Base-by-base conservation (phyloP, 2,329 filamentous ascomycete species). In the Byssoonygena ceratinophila region DNA sequence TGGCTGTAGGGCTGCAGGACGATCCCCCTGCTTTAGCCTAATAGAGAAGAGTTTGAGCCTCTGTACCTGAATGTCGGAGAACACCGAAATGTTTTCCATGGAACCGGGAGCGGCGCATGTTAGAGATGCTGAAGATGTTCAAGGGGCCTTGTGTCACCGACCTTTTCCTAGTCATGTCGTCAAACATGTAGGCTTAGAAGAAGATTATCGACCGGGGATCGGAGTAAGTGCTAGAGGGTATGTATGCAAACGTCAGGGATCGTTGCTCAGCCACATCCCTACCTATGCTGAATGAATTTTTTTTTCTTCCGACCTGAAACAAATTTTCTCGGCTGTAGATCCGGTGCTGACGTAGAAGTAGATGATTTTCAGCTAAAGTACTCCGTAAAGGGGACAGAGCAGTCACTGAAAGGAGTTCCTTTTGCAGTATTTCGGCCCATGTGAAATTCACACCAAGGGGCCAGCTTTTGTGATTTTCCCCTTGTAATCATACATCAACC, bases 1-100 rank as follows among this genome's bases (percentile, higher is more conserved):
- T 47, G 45, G 32, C 45, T 36, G 45, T 47, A 47, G 45, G 45
- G 45, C 45, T 47, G 45, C 45, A 47, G 27, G 45, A 29, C 11
- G 32, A 47, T 37, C 32, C 27, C 44, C 29, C 4, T 16, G 9
- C 32, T 34, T 29, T 14, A 25, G 16, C 44, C 20, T 9, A 46
- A 20, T 20, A 25, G 32, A 27, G 22, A 18, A 18, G 22, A 14
- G 6, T 5, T 14, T 12, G 5, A 9, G 7, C n/a, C 14, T 14
- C 9, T 18, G 34, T 25, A 32, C 22, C 27, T 9, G 27, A 9
- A 29, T 29, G 4, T 9, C 44, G 41, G 41, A 32, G 44, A 46
- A 46, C 44, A 18, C 44, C 44, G 29, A 46, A n/a, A 34, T 36
- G 27, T 12, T 46, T 34, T 29, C 25, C 29, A 36, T 5, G n/a